phyloP scores from a whole-genome alignment of 192 early-diverging fungal species.

The Backusella morwellensis region DNA sequence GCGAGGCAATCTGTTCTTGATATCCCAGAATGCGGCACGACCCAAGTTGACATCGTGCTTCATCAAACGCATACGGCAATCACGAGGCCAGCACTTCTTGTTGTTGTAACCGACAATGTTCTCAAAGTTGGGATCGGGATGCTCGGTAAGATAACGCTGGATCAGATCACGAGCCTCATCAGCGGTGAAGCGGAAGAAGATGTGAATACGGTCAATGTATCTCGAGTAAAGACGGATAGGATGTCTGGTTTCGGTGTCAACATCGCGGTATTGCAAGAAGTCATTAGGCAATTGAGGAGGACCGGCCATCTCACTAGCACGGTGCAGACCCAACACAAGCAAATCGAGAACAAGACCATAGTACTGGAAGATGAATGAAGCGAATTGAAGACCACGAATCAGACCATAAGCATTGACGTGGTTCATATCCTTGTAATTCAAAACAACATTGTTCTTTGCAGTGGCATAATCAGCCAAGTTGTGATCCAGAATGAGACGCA shows the following conservation, averaged over 20 bases:
- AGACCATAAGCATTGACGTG: slow-evolving; percentile 97
- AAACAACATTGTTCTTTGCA: slow-evolving; percentile 97
- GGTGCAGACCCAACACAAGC: slow-evolving; percentile 88
- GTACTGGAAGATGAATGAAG: slow-evolving; percentile 98
- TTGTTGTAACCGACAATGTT: slow-evolving; percentile 98
- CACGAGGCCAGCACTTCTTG: slow-evolving; percentile 98
- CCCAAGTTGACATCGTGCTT: slow-evolving; percentile 98
- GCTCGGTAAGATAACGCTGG: slow-evolving; percentile 95
- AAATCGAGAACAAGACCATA: slow-evolving; percentile 97
- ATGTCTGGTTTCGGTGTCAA: slow-evolving; percentile 89
- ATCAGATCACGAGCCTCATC: slow-evolving; percentile 95
- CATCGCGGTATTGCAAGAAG: slow-evolving; percentile 94
- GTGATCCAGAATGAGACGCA: slow-evolving; percentile 97
- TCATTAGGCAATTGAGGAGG: slow-evolving; percentile 91
- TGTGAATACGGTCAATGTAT: slow-evolving; percentile 91
- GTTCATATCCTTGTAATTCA: slow-evolving; percentile 99
- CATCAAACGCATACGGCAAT: slow-evolving; percentile 98
- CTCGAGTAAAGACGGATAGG: slow-evolving; percentile 96
- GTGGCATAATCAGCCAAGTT: slow-evolving; percentile 99
- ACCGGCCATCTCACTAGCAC: slow-evolving; percentile 97
- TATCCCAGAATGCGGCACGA: slow-evolving; percentile 99
- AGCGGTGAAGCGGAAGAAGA: slow-evolving; percentile 91
- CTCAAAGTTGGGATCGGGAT: slow-evolving; percentile 98
- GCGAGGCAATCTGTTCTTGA: slow-evolving; percentile 96
- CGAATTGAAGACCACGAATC: slow-evolving; percentile 97